Evolutionary conservation across 768 basidiomycete genomes (phyloP), one percentile per base, ranked within the genome.

Genomic region (Tricholoma sp.): DNA sequence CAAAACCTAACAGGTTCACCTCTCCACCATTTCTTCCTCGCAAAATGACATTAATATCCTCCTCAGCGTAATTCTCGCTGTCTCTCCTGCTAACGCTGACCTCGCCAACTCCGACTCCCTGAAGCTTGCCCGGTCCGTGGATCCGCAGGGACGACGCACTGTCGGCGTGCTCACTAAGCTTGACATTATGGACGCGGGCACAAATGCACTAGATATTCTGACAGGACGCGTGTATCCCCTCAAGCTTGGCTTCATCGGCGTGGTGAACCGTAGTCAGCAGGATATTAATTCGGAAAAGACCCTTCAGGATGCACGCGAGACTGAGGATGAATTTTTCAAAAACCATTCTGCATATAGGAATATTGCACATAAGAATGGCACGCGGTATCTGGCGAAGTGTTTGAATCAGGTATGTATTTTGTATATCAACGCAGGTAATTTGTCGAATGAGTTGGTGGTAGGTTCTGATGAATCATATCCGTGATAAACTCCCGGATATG

Each of bases 401-500:
- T 77, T 99, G 54, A 98, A 99, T 65, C 90, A 94, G 76, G 95
- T 94, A 54, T 50, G 81, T 65, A 17, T 47, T 24, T 37, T 52
- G 24, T 20, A 15, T 48, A 11, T 11, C 9, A 33, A 31, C 10
- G 11, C 6, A 31, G 51, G 47, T 48, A 15, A 20, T 37, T 51
- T 31, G 49, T 55, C 28, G 13, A 32, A 32, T 29, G 39, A 37
- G 31, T 36, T 44, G 37, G 37, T 52, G 24, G 12, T 55, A 87
- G 91, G 94, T 98, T 32, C 74, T 99, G 58, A 86, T 99, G 82
- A 92, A 91, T 68, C 97, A 99, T 68, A 98, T 99, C 60, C 85
- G 97, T 57, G 97, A 99, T 66, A 99, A 98, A 72, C 80, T 99
- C 36, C 97, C 97, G 0, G 97, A 99, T 71, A 98, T 99, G 97